phyloP scores from a whole-genome alignment of 108 stramenopile genomes.

The Cylindrotheca closterium region DNA sequence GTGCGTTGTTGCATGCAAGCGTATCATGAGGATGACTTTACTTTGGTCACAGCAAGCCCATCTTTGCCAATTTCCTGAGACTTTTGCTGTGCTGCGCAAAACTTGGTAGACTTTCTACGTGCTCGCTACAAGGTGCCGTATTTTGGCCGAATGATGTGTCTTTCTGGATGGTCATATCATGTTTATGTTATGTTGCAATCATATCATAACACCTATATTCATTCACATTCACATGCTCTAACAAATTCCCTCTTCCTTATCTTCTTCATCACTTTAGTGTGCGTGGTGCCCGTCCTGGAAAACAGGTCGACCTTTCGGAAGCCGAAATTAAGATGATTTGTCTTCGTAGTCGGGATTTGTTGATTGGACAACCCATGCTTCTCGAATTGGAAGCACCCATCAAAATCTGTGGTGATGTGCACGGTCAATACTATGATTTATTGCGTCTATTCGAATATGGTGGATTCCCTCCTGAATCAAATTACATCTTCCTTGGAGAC shows the following conservation, averaged over 20 bases:
- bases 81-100: no score
- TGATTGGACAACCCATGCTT: slow-evolving; percentile 98
- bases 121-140: no score
- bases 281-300: slow-evolving; percentile 87
- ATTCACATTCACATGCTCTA: no score
- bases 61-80: no score
- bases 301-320: slow-evolving; percentile 88
- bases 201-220: no score
- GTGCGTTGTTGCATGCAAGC: no score
- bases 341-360: slow-evolving; percentile 85
- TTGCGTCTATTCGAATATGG: slow-evolving; percentile 97
- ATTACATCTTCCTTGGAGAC: slow-evolving; percentile 98
- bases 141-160: no score
- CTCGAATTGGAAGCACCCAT: slow-evolving; percentile 97
- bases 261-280: slow-evolving; percentile 44
- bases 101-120: neutral
- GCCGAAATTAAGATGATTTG: slow-evolving; percentile 94
- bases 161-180: no score
- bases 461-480: slow-evolving; percentile 96
- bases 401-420: slow-evolving; percentile 98
- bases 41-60: no score
- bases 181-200: no score
- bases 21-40: no score
- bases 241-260: no score
- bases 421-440: slow-evolving; percentile 97